Percentiles rank a stretch among this genome's conserved stretches.
phyloP scores from a whole-genome alignment of 2,329 filamentous ascomycete species.

The Sordariomycetes sp. region DNA sequence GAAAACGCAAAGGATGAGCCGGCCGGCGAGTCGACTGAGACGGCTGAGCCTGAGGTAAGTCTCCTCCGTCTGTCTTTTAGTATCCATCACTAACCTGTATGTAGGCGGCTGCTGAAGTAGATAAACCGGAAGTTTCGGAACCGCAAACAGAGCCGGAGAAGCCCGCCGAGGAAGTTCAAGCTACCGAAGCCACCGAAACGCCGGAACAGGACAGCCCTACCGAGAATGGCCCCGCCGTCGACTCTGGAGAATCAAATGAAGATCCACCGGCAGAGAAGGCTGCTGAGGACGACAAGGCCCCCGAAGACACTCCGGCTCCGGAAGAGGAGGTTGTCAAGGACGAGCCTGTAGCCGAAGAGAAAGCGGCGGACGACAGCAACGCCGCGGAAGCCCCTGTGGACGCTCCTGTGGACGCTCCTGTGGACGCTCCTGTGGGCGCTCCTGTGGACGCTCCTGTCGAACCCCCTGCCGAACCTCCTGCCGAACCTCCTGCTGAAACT shows the following conservation, averaged over 20 bases:
- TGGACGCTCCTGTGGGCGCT: too few relatives aligned
- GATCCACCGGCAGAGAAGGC: neutral
- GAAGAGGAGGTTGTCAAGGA: neutral
- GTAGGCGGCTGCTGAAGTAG: neutral
- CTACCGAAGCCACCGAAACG: neutral
- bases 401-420: too few relatives aligned
- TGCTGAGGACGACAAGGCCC: neutral
- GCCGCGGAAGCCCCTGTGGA: too few relatives aligned
- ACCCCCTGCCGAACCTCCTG: too few relatives aligned
- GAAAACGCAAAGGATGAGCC: neutral
- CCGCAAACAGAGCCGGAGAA: neutral
- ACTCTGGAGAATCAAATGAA: too few relatives aligned
- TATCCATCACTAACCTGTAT: neutral
- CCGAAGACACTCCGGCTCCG: slow-evolving; percentile 3
- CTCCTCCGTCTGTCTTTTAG: neutral
- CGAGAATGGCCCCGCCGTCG: neutral
- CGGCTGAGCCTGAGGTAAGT: neutral
- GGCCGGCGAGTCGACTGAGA: too few relatives aligned
- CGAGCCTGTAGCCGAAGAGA: neutral
- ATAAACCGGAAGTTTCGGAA: neutral
- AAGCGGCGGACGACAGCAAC: neutral
- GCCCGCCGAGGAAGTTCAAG: neutral
- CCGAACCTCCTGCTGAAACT: too few relatives aligned
- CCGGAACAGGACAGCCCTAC: neutral
- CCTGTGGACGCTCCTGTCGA: too few relatives aligned